Conservation (phyloP, 768 basidiomycete species). For the Lactifluus hygrophoroides region DNA sequence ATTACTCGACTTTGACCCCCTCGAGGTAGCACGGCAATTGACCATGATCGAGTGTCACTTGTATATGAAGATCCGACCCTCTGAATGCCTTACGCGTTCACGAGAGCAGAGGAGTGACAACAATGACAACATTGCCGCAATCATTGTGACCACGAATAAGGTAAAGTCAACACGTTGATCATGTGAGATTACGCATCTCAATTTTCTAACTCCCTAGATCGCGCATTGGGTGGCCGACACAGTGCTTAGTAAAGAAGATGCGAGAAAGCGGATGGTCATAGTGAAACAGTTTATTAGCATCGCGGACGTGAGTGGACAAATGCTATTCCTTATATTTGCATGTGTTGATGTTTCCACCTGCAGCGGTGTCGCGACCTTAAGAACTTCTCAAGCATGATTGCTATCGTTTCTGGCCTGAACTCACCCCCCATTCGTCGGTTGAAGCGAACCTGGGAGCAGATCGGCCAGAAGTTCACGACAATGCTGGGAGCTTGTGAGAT, state of each 20-base stretch:
- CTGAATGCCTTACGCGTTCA: conserved; percentile 83
- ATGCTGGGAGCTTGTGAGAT: conserved; percentile 75
- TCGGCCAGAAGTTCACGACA: conserved; percentile 64
- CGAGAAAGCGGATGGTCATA: conserved; percentile 66
- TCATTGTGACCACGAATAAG: conserved; percentile 84
- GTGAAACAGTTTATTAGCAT: conserved; percentile 89
- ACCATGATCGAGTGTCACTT: conserved; percentile 84
- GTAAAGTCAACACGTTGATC: conserved; percentile 29
- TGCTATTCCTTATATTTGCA: conserved; percentile 2
- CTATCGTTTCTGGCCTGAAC: conserved; percentile 89
- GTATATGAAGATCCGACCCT: conserved; percentile 81
- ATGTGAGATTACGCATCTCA: background rate
- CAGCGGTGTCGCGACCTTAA: conserved; percentile 84
- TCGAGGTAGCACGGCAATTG: conserved; percentile 88
- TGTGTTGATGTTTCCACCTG: background rate
- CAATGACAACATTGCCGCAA: conserved; percentile 75
- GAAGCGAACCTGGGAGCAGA: conserved; percentile 89
- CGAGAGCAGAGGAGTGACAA: conserved; percentile 65
- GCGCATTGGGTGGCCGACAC: conserved; percentile 89
- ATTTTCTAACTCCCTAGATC: conserved; percentile 44
- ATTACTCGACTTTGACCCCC: conserved; percentile 75
- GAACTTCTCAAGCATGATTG: conserved; percentile 97
- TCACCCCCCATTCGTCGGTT: conserved; percentile 88
- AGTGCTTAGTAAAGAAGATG: conserved; percentile 74
- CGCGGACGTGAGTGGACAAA: conserved; percentile 64